Evolutionary conservation across 2,329 filamentous ascomycete genomes (phyloP), one percentile per base, ranked within the genome.

Genomic region (Graphiopsis chlorocephala): DNA sequence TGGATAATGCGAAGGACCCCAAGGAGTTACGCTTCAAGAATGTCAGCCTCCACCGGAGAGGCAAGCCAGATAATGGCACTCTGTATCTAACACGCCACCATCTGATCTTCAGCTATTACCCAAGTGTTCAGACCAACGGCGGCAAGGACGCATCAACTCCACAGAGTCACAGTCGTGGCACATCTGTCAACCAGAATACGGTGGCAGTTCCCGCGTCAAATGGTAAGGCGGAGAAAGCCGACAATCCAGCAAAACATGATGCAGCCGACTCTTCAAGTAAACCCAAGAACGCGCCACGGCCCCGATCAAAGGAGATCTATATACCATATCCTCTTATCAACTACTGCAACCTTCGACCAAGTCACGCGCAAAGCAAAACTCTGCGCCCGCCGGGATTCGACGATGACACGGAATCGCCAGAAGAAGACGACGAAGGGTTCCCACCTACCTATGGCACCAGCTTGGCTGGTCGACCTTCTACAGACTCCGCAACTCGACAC

Each of bases 241-340:
- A 58, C 20, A 26, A 53, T 4, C 2, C 23, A n/a, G n/a, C 68
- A 64, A 74, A 45, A 14, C 25, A n/a, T 25, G 33, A 10, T 28
- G 2, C 33, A 28, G 33, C 47, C 23, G 25, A 42, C 28, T n/a
- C 20, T 17, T 38, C 47, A 28, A 61, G 29, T 14, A 62, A 55
- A 15, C 78, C 31, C 31, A 62, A 53, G n/a, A 45, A 29, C 58
- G 11, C 26, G 15, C 31, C 52, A 14, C 45, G 52, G 26, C 73
- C 73, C 12, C 81, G 80, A 68, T 81, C 85, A 25, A 84, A 88
- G 75, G 91, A 97, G 78, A 86, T 91, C 74, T 99, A 94, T 91
- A 92, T 98, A 63, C 93, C 95, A 17, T 99, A 93, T 78, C 93
- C 94, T 26, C 93, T 98, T 78, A 92, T 99, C 72, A 86, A 86